These are phyloP conservation scores for Centaurea solstitialis DNA, from an alignment of 129 eudicot genomes.

Conservation along the genomic window DNA sequence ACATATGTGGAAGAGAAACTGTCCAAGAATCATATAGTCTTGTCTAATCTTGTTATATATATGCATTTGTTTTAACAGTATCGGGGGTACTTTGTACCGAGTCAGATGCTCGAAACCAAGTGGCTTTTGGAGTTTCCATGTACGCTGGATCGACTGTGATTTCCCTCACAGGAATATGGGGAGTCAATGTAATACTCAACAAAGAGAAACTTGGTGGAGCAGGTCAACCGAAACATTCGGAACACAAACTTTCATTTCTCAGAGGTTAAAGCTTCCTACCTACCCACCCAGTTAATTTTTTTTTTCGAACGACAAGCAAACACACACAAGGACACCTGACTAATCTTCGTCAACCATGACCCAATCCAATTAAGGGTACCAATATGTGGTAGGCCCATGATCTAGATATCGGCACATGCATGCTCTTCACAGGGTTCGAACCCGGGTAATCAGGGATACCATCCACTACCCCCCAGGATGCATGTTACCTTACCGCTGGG, in stretches of 20 bases:
- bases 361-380: too few species aligned
- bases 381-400: too few species aligned
- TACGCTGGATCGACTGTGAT: constrained; percentile 21
- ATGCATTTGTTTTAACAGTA: background rate
- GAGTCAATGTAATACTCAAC: background rate
- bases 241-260: background rate
- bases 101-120: constrained; percentile 17
- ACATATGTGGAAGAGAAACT: too few species aligned
- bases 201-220: background rate
- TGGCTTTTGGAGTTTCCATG: constrained; percentile 12
- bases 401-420: too few species aligned
- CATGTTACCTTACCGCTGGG: too few species aligned
- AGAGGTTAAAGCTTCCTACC: background rate
- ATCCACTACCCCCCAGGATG: too few species aligned
- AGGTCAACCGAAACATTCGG: background rate
- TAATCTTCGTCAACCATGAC: too few species aligned
- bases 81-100: constrained; percentile 7
- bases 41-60: background rate
- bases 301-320: too few species aligned
- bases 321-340: too few species aligned
- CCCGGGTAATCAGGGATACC: too few species aligned
- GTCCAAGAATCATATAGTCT: background rate
- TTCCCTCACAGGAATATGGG: constrained; percentile 15
- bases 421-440: too few species aligned
- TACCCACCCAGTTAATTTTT: too few species aligned